Conservation (phyloP, 2,329 filamentous ascomycete genomes). For the Metarhizium humberi region DNA sequence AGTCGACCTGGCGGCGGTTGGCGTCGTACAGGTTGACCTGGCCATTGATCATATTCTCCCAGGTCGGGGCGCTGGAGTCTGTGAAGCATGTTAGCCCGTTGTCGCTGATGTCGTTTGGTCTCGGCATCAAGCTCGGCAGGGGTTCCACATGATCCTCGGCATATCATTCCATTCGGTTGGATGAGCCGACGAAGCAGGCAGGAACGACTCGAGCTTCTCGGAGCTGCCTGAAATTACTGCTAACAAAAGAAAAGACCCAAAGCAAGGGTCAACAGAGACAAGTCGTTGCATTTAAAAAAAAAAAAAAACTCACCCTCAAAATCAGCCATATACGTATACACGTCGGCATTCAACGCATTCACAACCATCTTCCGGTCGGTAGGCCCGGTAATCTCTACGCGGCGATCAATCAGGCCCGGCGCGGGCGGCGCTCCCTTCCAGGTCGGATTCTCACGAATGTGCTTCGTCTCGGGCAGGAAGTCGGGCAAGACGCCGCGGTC, state of each 20-base stretch:
- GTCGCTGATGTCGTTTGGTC: neutral
- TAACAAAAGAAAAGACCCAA: neutral
- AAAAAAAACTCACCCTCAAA: constrained; percentile 66
- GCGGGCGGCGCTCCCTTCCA: constrained; percentile 92
- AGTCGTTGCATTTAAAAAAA: neutral
- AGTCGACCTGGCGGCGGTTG: constrained; percentile 87
- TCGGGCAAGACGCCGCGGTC: constrained; percentile 84
- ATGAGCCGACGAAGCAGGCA: neutral
- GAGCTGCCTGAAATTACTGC: too few relatives aligned
- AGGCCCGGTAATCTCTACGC: constrained; percentile 94
- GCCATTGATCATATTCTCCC: constrained; percentile 99
- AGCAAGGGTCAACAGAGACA: neutral
- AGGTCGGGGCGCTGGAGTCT: constrained; percentile 94
- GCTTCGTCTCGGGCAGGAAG: constrained; percentile 91
- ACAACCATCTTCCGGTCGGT: constrained; percentile 99
- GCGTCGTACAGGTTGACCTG: constrained; percentile 97
- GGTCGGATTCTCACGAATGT: constrained; percentile 86
- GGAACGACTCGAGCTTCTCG: neutral
- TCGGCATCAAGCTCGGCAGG: neutral
- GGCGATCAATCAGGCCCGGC: constrained; percentile 83
- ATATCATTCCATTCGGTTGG: neutral
- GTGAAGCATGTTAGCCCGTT: constrained; percentile 9
- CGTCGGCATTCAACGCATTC: constrained; percentile 89
- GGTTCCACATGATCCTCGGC: neutral
- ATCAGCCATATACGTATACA: constrained; percentile 99